Conservation (phyloP, 163 green algal species). For the Chloromonas sp. region DNA sequence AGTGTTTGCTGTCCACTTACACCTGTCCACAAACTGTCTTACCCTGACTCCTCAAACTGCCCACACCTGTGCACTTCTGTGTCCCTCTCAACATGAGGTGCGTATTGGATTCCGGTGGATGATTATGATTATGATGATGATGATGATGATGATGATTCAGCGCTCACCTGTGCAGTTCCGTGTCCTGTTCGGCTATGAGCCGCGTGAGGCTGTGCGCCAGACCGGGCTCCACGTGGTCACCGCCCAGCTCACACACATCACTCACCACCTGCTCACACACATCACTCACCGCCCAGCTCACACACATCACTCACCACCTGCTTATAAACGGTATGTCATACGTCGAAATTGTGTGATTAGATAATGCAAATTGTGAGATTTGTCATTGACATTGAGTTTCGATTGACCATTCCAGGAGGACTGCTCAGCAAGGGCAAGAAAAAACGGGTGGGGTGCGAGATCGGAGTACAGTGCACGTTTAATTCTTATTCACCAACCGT, state of each 20-base stretch:
- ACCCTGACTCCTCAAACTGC: no score
- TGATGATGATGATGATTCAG: background rate
- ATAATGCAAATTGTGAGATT: background rate
- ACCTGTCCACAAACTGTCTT: no score
- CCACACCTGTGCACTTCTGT: no score
- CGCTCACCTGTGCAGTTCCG: constrained; percentile 22
- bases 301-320: constrained; percentile 60
- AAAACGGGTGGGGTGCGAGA: background rate
- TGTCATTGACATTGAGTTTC: background rate
- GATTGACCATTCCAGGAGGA: background rate
- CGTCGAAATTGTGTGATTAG: background rate
- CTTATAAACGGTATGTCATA: constrained; percentile 20
- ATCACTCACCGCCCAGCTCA: constrained; percentile 65
- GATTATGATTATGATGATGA: background rate
- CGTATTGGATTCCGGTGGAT: no score
- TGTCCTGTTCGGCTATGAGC: constrained; percentile 78
- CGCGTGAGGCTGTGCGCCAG: constrained; percentile 73
- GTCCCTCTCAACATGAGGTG: no score
- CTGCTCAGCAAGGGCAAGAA: background rate
- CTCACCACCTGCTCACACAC: constrained; percentile 34
- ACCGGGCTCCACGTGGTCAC: constrained; percentile 64
- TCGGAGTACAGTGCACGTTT: no score
- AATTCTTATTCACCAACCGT: no score
- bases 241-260: constrained; percentile 76
- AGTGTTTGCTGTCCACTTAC: no score